Evolutionary conservation across 2,329 filamentous ascomycete genomes (phyloP).

Genomic region (Penicillium sp.): DNA sequence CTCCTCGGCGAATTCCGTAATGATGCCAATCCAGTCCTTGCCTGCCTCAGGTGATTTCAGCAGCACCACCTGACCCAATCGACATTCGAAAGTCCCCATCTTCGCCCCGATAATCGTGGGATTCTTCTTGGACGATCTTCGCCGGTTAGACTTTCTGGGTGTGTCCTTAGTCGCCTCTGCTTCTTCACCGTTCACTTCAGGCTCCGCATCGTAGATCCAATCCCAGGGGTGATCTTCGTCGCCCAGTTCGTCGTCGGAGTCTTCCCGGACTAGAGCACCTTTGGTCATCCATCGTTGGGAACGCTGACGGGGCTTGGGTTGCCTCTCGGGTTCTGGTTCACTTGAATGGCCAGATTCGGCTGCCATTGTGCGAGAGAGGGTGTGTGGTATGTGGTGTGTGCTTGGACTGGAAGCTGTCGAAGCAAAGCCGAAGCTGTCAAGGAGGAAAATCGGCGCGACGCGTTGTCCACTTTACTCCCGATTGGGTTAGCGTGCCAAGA

Average conservation of each 20-base stretch:
- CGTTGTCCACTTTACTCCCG: slow-evolving; percentile 39
- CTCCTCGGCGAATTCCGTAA: slow-evolving; percentile 78
- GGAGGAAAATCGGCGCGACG: slow-evolving; percentile 31
- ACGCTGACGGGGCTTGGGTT: slow-evolving; percentile 37
- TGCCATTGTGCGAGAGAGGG: slow-evolving; percentile 20
- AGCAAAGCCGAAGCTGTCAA: background rate
- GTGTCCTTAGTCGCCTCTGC: slow-evolving; percentile 11
- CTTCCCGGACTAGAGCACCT: slow-evolving; percentile 70
- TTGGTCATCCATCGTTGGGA: slow-evolving; percentile 57
- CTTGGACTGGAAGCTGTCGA: background rate
- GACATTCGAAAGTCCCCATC: slow-evolving; percentile 80
- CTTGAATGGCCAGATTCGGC: slow-evolving; percentile 18
- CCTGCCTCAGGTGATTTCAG: slow-evolving; percentile 85
- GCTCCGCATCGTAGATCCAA: slow-evolving; percentile 67
- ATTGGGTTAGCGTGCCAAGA: slow-evolving; percentile 28
- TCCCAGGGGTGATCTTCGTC: slow-evolving; percentile 75
- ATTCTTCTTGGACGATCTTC: slow-evolving; percentile 34
- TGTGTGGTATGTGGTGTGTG: background rate
- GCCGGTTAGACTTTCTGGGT: slow-evolving; percentile 29
- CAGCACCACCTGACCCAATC: slow-evolving; percentile 79
- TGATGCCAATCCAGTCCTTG: slow-evolving; percentile 90
- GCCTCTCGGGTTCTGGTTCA: slow-evolving; percentile 16
- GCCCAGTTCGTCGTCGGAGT: slow-evolving; percentile 87
- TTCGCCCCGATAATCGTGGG: slow-evolving; percentile 75
- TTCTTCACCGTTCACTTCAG: slow-evolving; percentile 26